Conservation (phyloP, 306 rosid species). For the Gastrolobium bilobum region DNA sequence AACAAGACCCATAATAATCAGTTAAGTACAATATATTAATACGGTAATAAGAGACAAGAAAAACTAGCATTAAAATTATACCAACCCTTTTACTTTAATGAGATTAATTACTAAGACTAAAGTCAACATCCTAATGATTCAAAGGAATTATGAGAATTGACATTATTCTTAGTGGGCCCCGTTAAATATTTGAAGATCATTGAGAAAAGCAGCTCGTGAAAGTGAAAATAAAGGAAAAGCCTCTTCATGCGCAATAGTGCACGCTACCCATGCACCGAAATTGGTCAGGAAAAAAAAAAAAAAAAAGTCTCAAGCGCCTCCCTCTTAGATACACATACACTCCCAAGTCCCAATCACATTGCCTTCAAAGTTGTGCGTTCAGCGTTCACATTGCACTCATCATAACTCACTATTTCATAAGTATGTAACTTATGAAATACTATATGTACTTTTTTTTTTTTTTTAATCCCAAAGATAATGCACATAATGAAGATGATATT, state of each 20-base stretch:
- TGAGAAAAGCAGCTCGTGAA: conserved; percentile 44
- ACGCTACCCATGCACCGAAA: conserved; percentile 50
- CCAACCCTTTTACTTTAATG: conserved; percentile 35
- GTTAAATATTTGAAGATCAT: conserved; percentile 44
- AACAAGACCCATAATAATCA: conserved; percentile 1
- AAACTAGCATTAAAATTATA: conserved; percentile 35
- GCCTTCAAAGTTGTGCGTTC: conserved; percentile 13
- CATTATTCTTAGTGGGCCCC: conserved; percentile 49
- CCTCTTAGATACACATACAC: neutral
- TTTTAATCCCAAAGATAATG: too few relatives aligned
- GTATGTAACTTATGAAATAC: too few relatives aligned
- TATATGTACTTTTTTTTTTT: too few relatives aligned
- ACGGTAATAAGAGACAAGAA: conserved; percentile 37
- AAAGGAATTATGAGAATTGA: conserved; percentile 44
- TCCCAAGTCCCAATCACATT: neutral
- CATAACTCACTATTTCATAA: neutral
- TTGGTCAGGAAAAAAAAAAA: conserved; percentile 2
- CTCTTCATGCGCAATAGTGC: conserved; percentile 51
- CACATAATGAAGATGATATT: neutral
- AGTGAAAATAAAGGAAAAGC: conserved; percentile 46
- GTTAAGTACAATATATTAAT: neutral
- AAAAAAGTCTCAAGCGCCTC: conserved; percentile 13
- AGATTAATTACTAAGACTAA: conserved; percentile 16
- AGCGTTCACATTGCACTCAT: conserved; percentile 22
- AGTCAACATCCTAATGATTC: conserved; percentile 61